Evolutionary conservation across 129 eudicot species (phyloP), one percentile per base, ranked within the genome.

Genomic region (Logfia minima): DNA sequence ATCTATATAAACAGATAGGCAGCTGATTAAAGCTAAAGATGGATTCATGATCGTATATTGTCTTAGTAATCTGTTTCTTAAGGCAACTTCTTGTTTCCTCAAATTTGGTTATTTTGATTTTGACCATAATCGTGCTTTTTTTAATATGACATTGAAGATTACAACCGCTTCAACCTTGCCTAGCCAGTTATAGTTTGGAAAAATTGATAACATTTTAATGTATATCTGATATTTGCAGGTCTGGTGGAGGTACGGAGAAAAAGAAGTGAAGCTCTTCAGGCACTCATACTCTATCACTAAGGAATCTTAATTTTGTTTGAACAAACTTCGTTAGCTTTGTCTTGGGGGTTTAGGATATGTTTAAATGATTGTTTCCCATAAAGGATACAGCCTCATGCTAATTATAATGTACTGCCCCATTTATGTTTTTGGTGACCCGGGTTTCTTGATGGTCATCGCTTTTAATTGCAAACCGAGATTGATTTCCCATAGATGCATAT

Each of bases 201-300:
- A 53, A 53, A 17, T 13, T 3, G 59, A 1, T 53, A 17, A 17
- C 10, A 8, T n/a, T 17, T 56, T 7, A n/a, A 18, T 56, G 62
- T 56, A n/a, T 56, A n/a, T 56, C n/a, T 48, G 39, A 14, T 26
- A 14, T 65, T 65, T 65, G 43, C 85, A 84, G 88, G 83, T 80
- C 85, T 74, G 88, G 83, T 52, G 83, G 88, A 28, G 88, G 85
- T 68, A 83, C 70, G 1, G 88, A 81, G 75, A 85, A 85, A 84
- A 84, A 84, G 67, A 85, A 85, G 83, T 85, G 81, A 85, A 58
- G 73, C 48, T 11, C 77, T 63, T 23, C 14, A 0, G 29, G 66
- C 29, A 1, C 66, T 61, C 31, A 62, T 8, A 0, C 10, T 62
- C 35, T 0, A 62, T 23, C 32, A 26, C n/a, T 8, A 62, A 56